Percentiles rank a stretch among this genome's conserved stretches.
These are phyloP conservation scores for Beta macrorhiza DNA, from an alignment of 179 eudicot genomes.

Conservation along the genomic window DNA sequence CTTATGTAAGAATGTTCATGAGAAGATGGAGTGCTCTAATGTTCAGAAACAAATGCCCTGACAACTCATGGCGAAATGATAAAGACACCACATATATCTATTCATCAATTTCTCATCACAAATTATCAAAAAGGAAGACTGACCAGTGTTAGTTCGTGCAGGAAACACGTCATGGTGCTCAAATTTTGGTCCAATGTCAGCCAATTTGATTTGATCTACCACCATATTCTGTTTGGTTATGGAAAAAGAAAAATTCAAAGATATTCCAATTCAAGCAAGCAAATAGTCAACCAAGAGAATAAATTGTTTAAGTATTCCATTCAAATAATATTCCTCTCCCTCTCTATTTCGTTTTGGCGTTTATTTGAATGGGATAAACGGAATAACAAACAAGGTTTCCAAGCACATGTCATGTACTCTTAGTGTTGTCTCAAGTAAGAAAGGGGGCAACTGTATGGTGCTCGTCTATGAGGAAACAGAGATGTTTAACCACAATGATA, in stretches of 20 bases:
- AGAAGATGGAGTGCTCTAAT: neutral
- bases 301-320: neutral
- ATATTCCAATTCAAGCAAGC: neutral
- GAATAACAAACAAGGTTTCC: neutral
- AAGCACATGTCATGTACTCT: constrained; percentile 3
- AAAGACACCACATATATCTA: neutral
- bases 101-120: neutral
- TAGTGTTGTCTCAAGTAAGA: neutral
- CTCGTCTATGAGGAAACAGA: constrained; percentile 2
- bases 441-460: neutral
- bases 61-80: neutral
- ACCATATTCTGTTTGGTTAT: constrained; percentile 53
- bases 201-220: constrained; percentile 84
- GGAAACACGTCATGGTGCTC: constrained; percentile 90
- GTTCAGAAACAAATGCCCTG: neutral
- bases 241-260: constrained; percentile 11
- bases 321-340: no score
- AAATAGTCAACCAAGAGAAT: neutral
- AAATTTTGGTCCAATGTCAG: constrained; percentile 92
- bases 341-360: no score
- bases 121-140: constrained; percentile 22
- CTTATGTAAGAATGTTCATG: neutral
- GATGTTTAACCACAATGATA: neutral
- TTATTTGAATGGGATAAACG: neutral
- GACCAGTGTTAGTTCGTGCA: constrained; percentile 95